phyloP scores from a whole-genome alignment of 495 filamentous ascomycete species.

The Aspergillus asperescens region DNA sequence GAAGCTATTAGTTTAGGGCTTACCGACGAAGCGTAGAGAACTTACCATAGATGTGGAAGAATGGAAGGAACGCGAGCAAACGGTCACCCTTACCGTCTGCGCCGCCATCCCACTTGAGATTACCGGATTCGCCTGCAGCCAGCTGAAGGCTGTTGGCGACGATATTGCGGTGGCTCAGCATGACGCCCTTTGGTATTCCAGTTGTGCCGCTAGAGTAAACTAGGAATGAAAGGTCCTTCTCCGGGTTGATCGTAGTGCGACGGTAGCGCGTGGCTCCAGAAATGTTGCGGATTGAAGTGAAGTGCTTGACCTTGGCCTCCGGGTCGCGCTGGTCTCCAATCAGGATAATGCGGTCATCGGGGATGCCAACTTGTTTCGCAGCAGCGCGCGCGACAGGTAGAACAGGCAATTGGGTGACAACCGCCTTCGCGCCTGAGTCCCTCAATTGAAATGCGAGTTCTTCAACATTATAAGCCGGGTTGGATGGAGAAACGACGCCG shows the following conservation, averaged over 20 bases:
- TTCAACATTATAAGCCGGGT: conserved; percentile 79
- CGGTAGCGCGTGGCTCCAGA: conserved; percentile 45
- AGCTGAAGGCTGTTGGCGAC: conserved; percentile 62
- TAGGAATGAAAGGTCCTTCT: conserved; percentile 54
- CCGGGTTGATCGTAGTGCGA: conserved; percentile 41
- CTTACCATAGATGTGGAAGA: conserved; percentile 90
- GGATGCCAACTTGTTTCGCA: conserved; percentile 61
- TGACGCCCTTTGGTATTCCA: conserved; percentile 89
- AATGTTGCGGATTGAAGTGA: conserved; percentile 61
- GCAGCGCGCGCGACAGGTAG: conserved; percentile 61
- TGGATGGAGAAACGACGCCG: conserved; percentile 74
- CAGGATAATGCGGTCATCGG: conserved; percentile 61
- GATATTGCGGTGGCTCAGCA: conserved; percentile 78
- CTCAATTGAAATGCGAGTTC: conserved; percentile 86
- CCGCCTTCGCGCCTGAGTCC: conserved; percentile 68
- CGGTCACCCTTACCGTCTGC: conserved; percentile 61
- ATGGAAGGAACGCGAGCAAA: conserved; percentile 77
- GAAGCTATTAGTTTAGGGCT: conserved; percentile 50
- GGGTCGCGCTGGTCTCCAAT: conserved; percentile 70
- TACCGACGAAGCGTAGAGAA: background rate
- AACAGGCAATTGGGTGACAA: conserved; percentile 65
- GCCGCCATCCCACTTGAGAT: conserved; percentile 57
- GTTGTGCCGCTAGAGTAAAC: conserved; percentile 92
- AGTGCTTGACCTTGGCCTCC: conserved; percentile 61
- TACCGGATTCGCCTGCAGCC: conserved; percentile 51